Percentiles rank a stretch among this genome's conserved stretches.
Conservation (phyloP, 176 grass and related monocot species). For the Aegilops sharonensis region DNA sequence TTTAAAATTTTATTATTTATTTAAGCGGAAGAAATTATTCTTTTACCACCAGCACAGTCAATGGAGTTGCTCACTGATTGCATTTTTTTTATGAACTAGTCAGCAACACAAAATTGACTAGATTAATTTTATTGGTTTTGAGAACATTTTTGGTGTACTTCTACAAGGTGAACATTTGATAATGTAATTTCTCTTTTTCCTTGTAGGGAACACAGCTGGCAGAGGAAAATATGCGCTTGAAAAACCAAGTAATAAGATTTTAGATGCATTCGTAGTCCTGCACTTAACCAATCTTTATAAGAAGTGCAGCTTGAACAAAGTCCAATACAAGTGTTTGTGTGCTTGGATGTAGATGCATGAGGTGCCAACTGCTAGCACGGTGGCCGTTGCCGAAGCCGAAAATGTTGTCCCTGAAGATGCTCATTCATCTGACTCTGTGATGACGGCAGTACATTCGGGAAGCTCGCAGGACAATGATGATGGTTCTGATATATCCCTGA, state of each 20-base stretch:
- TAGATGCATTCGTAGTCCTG: neutral
- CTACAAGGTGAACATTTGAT: neutral
- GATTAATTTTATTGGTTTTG: neutral
- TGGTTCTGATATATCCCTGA: conserved; percentile 84
- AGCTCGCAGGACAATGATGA: conserved; percentile 70
- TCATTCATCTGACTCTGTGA: conserved; percentile 91
- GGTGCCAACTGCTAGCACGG: conserved; percentile 27
- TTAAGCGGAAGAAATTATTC: neutral
- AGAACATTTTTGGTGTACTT: neutral
- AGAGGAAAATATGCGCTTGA: conserved; percentile 73
- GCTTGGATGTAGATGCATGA: conserved; percentile 53
- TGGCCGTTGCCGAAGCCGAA: conserved; percentile 36
- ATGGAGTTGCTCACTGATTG: neutral
- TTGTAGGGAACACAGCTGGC: conserved; percentile 52
- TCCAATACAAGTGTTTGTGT: neutral
- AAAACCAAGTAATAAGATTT: conserved; percentile 52
- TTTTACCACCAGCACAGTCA: neutral
- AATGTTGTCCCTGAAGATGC: conserved; percentile 65
- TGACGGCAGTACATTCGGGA: conserved; percentile 70
- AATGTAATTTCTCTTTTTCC: conserved; percentile 29
- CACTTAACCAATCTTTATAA: neutral
- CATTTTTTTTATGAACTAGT: neutral
- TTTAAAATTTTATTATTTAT: neutral
- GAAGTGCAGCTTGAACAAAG: neutral
- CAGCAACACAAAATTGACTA: neutral